A percentile compares a stretch with the other conserved stretches of the same genome.
These are phyloP conservation scores for bread wheat (Triticum aestivum) DNA, from an alignment of 176 grass and related monocot species.

Conservation along the genomic window DNA sequence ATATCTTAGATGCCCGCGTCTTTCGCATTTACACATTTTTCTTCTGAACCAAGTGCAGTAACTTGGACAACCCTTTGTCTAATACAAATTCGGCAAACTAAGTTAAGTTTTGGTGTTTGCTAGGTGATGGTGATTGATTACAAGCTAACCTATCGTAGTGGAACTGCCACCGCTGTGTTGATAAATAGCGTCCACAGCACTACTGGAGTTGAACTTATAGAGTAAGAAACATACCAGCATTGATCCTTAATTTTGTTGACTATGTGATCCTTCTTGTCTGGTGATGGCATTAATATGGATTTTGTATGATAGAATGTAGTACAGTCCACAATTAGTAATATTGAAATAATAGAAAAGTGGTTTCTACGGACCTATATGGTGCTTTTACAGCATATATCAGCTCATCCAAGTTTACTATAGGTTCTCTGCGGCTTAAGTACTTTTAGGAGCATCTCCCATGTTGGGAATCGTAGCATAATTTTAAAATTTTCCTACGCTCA, in stretches of 20 bases:
- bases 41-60: neutral
- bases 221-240: conserved; percentile 15
- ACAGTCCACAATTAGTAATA: no score
- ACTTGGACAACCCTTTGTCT: no score
- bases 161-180: conserved; percentile 39
- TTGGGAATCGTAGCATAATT: no score
- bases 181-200: conserved; percentile 61
- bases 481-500: no score
- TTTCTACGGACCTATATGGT: no score
- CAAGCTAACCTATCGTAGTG: conserved; percentile 49
- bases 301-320: no score
- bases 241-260: neutral
- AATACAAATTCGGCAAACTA: neutral
- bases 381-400: no score
- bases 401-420: no score
- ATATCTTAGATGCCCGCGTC: neutral
- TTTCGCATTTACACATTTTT: neutral
- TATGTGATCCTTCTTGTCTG: neutral
- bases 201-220: conserved; percentile 27
- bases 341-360: no score
- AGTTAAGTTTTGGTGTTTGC: neutral
- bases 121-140: conserved; percentile 65
- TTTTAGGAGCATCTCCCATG: no score
- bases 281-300: no score
- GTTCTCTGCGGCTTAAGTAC: no score